Conservation (phyloP, 305 asterid genomes). For the Fraxinus velutina region DNA sequence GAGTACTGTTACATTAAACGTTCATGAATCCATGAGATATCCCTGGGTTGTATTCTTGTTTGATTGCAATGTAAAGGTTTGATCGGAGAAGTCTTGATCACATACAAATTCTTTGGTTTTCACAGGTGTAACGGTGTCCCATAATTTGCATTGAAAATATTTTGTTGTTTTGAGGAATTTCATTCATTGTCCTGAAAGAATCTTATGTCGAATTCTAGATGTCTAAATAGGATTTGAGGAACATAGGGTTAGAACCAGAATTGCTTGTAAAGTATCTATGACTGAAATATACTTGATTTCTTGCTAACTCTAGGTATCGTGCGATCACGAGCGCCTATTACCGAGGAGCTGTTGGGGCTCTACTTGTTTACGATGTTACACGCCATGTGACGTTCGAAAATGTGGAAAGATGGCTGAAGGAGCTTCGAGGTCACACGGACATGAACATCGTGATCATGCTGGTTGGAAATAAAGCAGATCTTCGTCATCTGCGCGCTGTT, state of each 20-base stretch:
- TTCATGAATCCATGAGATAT: background rate
- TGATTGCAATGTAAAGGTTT: background rate
- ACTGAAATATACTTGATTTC: background rate
- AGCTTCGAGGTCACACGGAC: slow-evolving; percentile 60
- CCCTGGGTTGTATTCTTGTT: background rate
- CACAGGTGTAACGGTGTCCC: background rate
- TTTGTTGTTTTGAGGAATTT: background rate
- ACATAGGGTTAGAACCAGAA: background rate
- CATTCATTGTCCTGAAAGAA: background rate
- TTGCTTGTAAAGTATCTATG: background rate
- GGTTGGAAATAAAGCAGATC: slow-evolving; percentile 59
- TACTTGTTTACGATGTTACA: slow-evolving; percentile 55
- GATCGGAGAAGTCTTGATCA: background rate
- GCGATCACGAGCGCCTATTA: slow-evolving; percentile 65
- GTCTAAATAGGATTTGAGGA: background rate
- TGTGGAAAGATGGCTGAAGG: slow-evolving; percentile 62
- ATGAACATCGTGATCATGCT: slow-evolving; percentile 53
- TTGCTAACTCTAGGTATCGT: slow-evolving; percentile 40
- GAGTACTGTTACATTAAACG: background rate
- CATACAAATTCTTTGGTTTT: background rate
- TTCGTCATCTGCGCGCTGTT: slow-evolving; percentile 54
- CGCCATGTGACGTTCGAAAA: slow-evolving; percentile 55
- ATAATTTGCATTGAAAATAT: background rate
- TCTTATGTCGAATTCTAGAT: background rate
- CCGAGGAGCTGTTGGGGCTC: slow-evolving; percentile 61